Evolutionary conservation across 2,329 filamentous ascomycete genomes (phyloP).

Genomic region (Pseudogymnoascus destructans): DNA sequence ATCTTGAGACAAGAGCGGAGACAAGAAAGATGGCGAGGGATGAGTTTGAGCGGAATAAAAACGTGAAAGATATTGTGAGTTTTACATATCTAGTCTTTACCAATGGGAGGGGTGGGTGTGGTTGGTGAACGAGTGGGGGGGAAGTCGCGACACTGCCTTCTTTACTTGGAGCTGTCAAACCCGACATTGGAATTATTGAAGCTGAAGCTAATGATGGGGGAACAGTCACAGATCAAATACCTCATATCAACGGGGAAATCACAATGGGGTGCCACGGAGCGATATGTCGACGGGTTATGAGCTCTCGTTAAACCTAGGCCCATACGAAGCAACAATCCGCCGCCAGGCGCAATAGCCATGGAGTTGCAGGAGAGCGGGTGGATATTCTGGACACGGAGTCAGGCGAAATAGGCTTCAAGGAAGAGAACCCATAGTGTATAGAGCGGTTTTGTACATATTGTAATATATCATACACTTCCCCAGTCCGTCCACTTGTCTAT

Average conservation of each 20-base stretch:
- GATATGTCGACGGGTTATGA: constrained; percentile 39
- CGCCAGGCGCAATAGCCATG: background rate
- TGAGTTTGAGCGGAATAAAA: constrained; percentile 47
- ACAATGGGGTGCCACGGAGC: constrained; percentile 50
- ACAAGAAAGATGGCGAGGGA: constrained; percentile 42
- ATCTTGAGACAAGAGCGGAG: constrained; percentile 40
- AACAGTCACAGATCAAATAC: constrained; percentile 46
- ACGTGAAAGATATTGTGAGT: constrained; percentile 43
- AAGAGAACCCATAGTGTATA: background rate
- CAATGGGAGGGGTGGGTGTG: background rate
- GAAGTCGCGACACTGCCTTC: background rate
- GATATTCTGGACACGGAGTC: background rate
- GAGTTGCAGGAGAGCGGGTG: background rate
- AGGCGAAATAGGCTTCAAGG: background rate
- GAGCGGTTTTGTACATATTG: constrained; percentile 5
- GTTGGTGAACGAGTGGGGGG: background rate
- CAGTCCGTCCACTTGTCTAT: constrained; percentile 2
- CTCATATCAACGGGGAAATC: constrained; percentile 51
- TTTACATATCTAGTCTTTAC: background rate
- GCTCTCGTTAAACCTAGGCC: background rate
- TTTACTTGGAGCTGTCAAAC: background rate
- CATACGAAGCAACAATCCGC: background rate
- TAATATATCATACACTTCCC: constrained; percentile 9
- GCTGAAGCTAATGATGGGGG: background rate
- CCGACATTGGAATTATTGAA: background rate